Evolutionary conservation across 2,329 filamentous ascomycete genomes (phyloP), one percentile per base, ranked within the genome.

Genomic region (Trichothecium sympodiale): DNA sequence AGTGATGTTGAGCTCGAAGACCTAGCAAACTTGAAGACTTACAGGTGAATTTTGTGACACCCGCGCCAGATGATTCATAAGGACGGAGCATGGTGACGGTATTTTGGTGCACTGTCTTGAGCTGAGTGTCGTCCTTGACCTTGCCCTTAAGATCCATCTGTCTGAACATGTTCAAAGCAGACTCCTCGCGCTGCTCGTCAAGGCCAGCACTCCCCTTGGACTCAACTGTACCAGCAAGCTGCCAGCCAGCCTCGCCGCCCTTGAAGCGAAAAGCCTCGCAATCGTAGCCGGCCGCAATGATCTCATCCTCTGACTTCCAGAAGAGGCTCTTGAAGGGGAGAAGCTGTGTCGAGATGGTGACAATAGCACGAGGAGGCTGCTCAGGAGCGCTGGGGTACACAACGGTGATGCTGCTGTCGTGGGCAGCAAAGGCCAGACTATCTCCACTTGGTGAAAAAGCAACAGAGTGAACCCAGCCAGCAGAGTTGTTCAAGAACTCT

Each of bases 141-240:
- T 94, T 94, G 43, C 91, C 91, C 71, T 91, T 94, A 45, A 98
- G 71, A 60, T 98, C 91, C 91, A 98, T 96, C 66, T 95, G 88
- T 51, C 79, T 77, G 66, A 98, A 98, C 86, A 96, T 94, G 61
- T 96, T 94, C 57, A 95, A 67, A 17, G 91, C 91, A 45, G 83
- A 91, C 58, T 96, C 91, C 61, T 96, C 91, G 23, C 82, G 73
- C 40, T 67, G 65, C 37, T 75, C 73, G 39, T 71, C 77, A 37
- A 67, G 57, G 30, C 73, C 80, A 37, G 68, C 57, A 29, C 74
- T 80, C 34, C 74, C 69, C 61, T 88, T 87, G 33, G 67, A 66
- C 62, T 95, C 88, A 41, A 96, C 65, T 4, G 84, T 81, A 23
- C 87, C 88, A 26, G 72, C 74, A 27, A 95, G 65, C 52, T 86